Conservation (phyloP, 2,329 filamentous ascomycete species). For the Penicillium sp. region DNA sequence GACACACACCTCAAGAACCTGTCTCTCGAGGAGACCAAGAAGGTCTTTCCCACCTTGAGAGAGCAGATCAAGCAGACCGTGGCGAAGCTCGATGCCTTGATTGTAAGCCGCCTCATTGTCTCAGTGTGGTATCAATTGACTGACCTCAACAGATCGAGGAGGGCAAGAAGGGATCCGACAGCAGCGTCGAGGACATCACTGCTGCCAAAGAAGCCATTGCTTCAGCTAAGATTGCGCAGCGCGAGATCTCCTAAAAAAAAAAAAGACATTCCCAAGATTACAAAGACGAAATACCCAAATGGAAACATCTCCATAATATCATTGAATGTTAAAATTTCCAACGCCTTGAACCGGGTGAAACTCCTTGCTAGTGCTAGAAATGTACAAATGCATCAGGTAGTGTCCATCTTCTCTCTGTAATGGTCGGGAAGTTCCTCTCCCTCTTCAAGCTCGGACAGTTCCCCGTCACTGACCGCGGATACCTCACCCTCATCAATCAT, state of each 20-base stretch:
- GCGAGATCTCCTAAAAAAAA: conserved; percentile 37
- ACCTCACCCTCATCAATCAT: conserved; percentile 58
- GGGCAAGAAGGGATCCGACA: conserved; percentile 40
- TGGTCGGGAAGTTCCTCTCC: conserved; percentile 52
- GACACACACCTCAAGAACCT: conserved; percentile 57
- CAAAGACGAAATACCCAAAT: conserved; percentile 11
- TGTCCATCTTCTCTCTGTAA: conserved; percentile 68
- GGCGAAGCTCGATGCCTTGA: conserved; percentile 70
- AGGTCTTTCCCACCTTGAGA: conserved; percentile 72
- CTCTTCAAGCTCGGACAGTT: conserved; percentile 46
- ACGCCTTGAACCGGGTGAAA: conserved; percentile 26
- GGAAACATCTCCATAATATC: conserved; percentile 9
- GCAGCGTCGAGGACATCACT: conserved; percentile 44
- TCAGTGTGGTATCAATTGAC: conserved; percentile 1
- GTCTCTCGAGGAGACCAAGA: conserved; percentile 84
- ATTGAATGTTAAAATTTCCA: conserved; percentile 23
- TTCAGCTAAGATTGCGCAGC: conserved; percentile 39
- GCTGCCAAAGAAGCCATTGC: conserved; percentile 46
- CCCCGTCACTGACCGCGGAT: conserved; percentile 34
- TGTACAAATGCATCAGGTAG: conserved; percentile 34
- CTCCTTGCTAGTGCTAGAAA: conserved; percentile 32
- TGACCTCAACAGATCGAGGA: conserved; percentile 37
- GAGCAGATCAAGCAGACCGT: conserved; percentile 71
- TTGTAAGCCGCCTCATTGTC: conserved; percentile 58
- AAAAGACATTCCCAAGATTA: neutral